phyloP scores from a whole-genome alignment of 257 asterid genomes.

The Solanum habrochaites region DNA sequence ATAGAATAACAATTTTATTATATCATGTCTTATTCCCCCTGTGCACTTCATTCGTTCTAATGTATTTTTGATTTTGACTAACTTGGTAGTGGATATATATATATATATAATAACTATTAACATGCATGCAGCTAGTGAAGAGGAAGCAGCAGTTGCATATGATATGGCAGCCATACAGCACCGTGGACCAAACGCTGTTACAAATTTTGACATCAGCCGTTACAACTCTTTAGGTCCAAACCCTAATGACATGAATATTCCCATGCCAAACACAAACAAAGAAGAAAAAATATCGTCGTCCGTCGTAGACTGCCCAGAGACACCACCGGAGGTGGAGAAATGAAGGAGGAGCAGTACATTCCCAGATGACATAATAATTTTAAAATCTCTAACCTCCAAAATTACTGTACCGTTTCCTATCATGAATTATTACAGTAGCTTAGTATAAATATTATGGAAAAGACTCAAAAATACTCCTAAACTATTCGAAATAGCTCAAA shows the following conservation, averaged over 20 bases:
- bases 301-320: constrained; percentile 4
- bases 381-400: too few relatives aligned
- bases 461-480: fast-evolving
- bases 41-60: too few relatives aligned
- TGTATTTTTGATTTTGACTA: too few relatives aligned
- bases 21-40: background rate
- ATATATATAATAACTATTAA: too few relatives aligned
- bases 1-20: too few relatives aligned
- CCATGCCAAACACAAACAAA: constrained; percentile 1
- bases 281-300: constrained; percentile 7
- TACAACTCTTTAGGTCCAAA: constrained; percentile 43
- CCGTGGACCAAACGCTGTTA: constrained; percentile 47
- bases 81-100: too few relatives aligned
- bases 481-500: too few relatives aligned
- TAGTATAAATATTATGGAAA: too few relatives aligned
- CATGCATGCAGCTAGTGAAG: constrained; percentile 34
- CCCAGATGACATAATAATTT: constrained; percentile 45
- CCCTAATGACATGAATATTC: background rate
- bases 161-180: constrained; percentile 57
- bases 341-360: constrained; percentile 39
- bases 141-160: constrained; percentile 63
- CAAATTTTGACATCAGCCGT: constrained; percentile 49
- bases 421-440: too few relatives aligned
- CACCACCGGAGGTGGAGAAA: constrained; percentile 24
- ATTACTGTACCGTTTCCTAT: too few relatives aligned